Evolutionary conservation across 768 basidiomycete genomes (phyloP).

Genomic region (Cystofilobasidium ferigula): DNA sequence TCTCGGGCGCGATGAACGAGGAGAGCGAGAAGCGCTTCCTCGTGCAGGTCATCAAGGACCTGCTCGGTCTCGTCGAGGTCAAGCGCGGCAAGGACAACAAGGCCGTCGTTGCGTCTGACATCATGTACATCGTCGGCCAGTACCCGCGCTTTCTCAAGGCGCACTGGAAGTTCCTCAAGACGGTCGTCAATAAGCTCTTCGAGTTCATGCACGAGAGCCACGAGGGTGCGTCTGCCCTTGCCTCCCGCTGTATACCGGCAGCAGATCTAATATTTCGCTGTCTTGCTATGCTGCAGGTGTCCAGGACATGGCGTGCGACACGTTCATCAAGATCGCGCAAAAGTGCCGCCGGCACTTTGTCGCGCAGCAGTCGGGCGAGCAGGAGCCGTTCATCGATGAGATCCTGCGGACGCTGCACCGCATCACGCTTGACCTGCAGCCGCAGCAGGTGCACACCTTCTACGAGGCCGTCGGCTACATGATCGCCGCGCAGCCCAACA

Average conservation of each 20-base stretch:
- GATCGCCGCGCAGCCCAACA: slow-evolving; percentile 98
- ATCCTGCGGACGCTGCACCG: slow-evolving; percentile 81
- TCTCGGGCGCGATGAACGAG: slow-evolving; percentile 98
- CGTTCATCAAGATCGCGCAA: slow-evolving; percentile 99
- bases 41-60: slow-evolving; percentile 96
- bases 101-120: slow-evolving; percentile 71
- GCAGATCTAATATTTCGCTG: too few relatives aligned
- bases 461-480: slow-evolving; percentile 99
- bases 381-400: slow-evolving; percentile 95
- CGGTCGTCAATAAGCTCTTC: slow-evolving; percentile 97
- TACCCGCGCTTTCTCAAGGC: slow-evolving; percentile 99
- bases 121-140: slow-evolving; percentile 90
- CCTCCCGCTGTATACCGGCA: not conserved
- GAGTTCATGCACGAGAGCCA: slow-evolving; percentile 99
- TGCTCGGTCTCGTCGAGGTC: slow-evolving; percentile 93
- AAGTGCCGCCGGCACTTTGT: slow-evolving; percentile 94
- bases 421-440: slow-evolving; percentile 86
- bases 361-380: slow-evolving; percentile 94
- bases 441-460: slow-evolving; percentile 96
- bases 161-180: slow-evolving; percentile 99
- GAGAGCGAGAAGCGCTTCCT: slow-evolving; percentile 98
- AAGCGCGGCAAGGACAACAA: slow-evolving; percentile 99
- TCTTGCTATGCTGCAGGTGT: slow-evolving; percentile 59
- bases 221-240: slow-evolving; percentile 52
- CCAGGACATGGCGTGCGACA: slow-evolving; percentile 99